Percentiles rank a stretch among this genome's conserved stretches.
Evolutionary conservation across 2,329 filamentous ascomycete species (phyloP).

Genomic region (Fusarium citri): DNA sequence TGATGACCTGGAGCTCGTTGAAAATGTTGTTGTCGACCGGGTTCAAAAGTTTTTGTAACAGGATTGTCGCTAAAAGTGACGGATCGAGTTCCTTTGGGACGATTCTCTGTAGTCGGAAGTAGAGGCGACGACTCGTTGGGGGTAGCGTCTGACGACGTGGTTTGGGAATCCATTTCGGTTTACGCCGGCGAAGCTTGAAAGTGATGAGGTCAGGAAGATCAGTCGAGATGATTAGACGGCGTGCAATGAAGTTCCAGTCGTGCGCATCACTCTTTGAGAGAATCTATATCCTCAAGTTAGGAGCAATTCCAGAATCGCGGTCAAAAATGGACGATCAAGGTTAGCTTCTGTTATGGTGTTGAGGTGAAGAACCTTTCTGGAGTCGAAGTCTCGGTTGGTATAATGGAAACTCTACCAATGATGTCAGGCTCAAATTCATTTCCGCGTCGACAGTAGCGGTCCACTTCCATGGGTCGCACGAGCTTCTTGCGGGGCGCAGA

Average conservation of each 20-base stretch:
- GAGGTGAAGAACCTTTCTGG: slow-evolving; percentile 38
- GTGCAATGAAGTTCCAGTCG: slow-evolving; percentile 1
- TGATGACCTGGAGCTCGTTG: slow-evolving; percentile 49
- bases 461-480: slow-evolving; percentile 5
- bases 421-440: slow-evolving; percentile 41
- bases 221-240: slow-evolving; percentile 16
- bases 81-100: slow-evolving; percentile 65
- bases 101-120: slow-evolving; percentile 49
- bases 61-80: slow-evolving; percentile 83
- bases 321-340: slow-evolving; percentile 23
- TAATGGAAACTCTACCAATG: slow-evolving; percentile 35
- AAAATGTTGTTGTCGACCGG: slow-evolving; percentile 50
- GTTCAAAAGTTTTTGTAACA: slow-evolving; percentile 70
- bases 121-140: slow-evolving; percentile 53
- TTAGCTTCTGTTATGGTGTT: slow-evolving; percentile 17
- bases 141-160: slow-evolving; percentile 28
- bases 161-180: slow-evolving; percentile 45
- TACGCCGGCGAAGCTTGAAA: slow-evolving; percentile 22
- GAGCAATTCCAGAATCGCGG: neutral
- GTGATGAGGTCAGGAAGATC: slow-evolving; percentile 8
- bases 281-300: neutral
- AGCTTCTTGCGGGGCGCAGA: slow-evolving; percentile 8
- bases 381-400: slow-evolving; percentile 10
- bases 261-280: slow-evolving; percentile 17
- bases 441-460: slow-evolving; percentile 21